Evolutionary conservation across 2,329 filamentous ascomycete species (phyloP), one percentile per base, ranked within the genome.

Genomic region (Trichoderma atrobrunneum): DNA sequence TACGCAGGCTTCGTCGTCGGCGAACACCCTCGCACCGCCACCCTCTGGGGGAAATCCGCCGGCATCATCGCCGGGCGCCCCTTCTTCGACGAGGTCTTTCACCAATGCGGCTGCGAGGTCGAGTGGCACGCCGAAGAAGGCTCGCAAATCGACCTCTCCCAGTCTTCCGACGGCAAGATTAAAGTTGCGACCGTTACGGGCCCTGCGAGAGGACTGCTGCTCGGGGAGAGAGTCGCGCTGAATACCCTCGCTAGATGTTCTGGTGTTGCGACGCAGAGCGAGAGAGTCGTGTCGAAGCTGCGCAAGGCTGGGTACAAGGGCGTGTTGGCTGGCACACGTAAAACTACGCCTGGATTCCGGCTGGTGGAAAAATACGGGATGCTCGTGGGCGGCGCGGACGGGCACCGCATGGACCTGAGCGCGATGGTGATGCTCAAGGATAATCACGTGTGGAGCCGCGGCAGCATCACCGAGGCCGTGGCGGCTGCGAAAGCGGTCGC

Each of bases 371-470:
- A 99, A 84, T 99, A 99, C 82, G 96, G 94, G 76, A 98, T 99
- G 92, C 85, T 98, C 26, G 92, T 97, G 18, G 96, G 95, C 71
- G 96, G 96, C 12, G 95, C 94, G 18, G 96, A 99, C 82, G 89
- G 91, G 3, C 96, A 99, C 82, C 87, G 96, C 36, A 93, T 97
- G 83, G 96, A 99, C 81, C 86, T 99, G 71, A 93, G 90, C 80
- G 89, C 91, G 75, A 98, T 99, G 96, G 95, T 95, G 71, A 99
- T 99, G 96, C 87, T 99, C 75, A 99, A 99, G 85, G 96, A 99
- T 83, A 99, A 99, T 83, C 96, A 99, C 83, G 92, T 99, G 72
- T 98, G 95, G 92, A 94, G 93, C 74, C 91, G 92, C 69, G 92
- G 92, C 30, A 93, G 92, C 79, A 98, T 99, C 81, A 90, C 92